Conservation (phyloP, 2,329 filamentous ascomycete species). For the Monascus ruber region DNA sequence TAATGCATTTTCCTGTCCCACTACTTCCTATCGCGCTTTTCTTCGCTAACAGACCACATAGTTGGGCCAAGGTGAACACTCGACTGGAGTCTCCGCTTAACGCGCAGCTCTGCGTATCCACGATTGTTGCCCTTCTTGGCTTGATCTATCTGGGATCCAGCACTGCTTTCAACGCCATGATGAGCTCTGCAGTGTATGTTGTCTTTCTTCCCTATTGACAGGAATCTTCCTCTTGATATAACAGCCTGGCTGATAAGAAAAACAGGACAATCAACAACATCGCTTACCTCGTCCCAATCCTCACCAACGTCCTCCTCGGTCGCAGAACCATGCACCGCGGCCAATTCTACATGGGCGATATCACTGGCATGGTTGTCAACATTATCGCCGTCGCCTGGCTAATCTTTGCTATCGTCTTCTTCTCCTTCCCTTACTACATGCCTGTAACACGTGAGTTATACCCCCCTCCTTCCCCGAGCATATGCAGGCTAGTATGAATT, state of each 20-base stretch:
- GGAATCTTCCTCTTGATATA: not conserved
- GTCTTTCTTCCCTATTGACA: not conserved
- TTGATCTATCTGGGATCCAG: slow-evolving; percentile 55
- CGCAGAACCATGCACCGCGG: slow-evolving; percentile 34
- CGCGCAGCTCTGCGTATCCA: slow-evolving; percentile 41
- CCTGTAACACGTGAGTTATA: slow-evolving; percentile 18
- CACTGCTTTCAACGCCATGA: slow-evolving; percentile 53
- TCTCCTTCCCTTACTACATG: slow-evolving; percentile 32
- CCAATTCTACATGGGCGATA: slow-evolving; percentile 33
- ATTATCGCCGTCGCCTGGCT: slow-evolving; percentile 37
- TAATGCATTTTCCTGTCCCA: slow-evolving; percentile 2
- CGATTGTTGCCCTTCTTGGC: slow-evolving; percentile 46
- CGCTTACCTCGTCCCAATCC: slow-evolving; percentile 36
- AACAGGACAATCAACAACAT: slow-evolving; percentile 36
- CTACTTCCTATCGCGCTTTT: slow-evolving; percentile 4
- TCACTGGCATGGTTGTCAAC: slow-evolving; percentile 34
- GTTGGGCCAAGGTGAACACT: slow-evolving; percentile 33
- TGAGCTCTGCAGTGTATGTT: slow-evolving; percentile 12
- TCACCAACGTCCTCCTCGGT: slow-evolving; percentile 35
- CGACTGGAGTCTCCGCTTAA: slow-evolving; percentile 40
- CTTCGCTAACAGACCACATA: slow-evolving; percentile 28
- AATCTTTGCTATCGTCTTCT: slow-evolving; percentile 40
- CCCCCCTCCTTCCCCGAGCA: not conserved
- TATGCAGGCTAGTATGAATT: not conserved
- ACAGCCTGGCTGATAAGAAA: not conserved